Percentiles rank a stretch among this genome's conserved stretches.
These are phyloP conservation scores for Aschersonia sp. DNA, from an alignment of 2,329 filamentous ascomycete species.

Conservation along the genomic window DNA sequence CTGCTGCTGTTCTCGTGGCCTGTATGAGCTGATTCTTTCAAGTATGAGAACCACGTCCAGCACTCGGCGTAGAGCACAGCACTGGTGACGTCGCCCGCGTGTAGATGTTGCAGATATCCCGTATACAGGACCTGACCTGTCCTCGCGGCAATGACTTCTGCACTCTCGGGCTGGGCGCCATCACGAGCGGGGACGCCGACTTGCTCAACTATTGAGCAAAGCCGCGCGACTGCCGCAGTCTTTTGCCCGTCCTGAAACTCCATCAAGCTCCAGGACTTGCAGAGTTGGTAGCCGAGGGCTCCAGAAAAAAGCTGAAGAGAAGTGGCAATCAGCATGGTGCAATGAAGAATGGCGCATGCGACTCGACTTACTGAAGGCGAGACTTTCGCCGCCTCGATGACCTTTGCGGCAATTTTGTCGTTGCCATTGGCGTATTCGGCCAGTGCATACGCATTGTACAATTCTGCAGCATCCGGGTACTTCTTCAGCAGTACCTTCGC, in stretches of 20 bases:
- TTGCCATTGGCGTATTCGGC: slow-evolving; percentile 51
- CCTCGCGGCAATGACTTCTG: slow-evolving; percentile 5
- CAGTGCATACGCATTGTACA: slow-evolving; percentile 71
- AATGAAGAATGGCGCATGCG: not conserved
- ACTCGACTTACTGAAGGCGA: slow-evolving; percentile 15
- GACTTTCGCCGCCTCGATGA: slow-evolving; percentile 50
- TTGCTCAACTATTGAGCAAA: slow-evolving; percentile 17
- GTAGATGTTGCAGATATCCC: slow-evolving; percentile 40
- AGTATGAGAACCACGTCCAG: slow-evolving; percentile 51
- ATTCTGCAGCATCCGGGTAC: slow-evolving; percentile 43
- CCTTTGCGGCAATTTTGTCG: slow-evolving; percentile 40
- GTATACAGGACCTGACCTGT: slow-evolving; percentile 26
- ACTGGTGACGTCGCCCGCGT: slow-evolving; percentile 27
- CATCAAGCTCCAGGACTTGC: slow-evolving; percentile 54
- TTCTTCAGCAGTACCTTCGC: slow-evolving; percentile 63
- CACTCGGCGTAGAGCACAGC: slow-evolving; percentile 46
- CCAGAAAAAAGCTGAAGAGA: slow-evolving; percentile 7
- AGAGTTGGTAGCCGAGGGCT: slow-evolving; percentile 25
- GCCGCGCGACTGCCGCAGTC: slow-evolving; percentile 17
- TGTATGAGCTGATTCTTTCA: slow-evolving; percentile 21
- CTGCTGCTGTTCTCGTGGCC: slow-evolving; percentile 14
- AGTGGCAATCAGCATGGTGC: slow-evolving; percentile 1
- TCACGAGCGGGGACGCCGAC: slow-evolving; percentile 17
- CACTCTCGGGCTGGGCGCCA: slow-evolving; percentile 3
- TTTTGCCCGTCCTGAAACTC: slow-evolving; percentile 32